Evolutionary conservation across 345 rosid genomes (phyloP).

Genomic region (Salix purpurea): DNA sequence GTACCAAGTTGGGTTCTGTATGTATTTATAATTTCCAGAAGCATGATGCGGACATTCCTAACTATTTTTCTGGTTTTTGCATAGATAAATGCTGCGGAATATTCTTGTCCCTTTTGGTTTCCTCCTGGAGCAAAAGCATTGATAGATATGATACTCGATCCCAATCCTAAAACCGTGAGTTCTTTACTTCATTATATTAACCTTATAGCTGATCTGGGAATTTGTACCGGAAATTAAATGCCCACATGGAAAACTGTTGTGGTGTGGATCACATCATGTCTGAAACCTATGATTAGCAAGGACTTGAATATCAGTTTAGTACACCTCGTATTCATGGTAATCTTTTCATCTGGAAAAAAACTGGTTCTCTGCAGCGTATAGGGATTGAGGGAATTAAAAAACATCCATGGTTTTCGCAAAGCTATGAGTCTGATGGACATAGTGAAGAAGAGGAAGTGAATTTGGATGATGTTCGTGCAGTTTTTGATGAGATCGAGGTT

Average conservation of each 20-base stretch:
- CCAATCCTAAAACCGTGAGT: slow-evolving; percentile 81
- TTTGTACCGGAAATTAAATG: neutral
- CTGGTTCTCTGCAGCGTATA: slow-evolving; percentile 60
- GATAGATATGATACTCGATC: slow-evolving; percentile 68
- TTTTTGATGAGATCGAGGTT: slow-evolving; percentile 84
- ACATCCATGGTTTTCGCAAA: slow-evolving; percentile 62
- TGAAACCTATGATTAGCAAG: neutral
- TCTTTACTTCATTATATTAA: slow-evolving; percentile 16
- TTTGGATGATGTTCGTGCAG: slow-evolving; percentile 74
- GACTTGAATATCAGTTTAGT: neutral
- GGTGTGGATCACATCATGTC: neutral
- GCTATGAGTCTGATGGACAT: slow-evolving; percentile 52
- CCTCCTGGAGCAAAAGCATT: slow-evolving; percentile 61
- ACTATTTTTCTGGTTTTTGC: slow-evolving; percentile 13
- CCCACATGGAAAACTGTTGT: neutral
- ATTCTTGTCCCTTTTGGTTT: slow-evolving; percentile 80
- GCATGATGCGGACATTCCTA: slow-evolving; percentile 14
- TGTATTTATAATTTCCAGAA: neutral
- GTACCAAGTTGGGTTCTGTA: neutral
- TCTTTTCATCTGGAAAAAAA: slow-evolving; percentile 6
- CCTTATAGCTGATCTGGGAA: neutral
- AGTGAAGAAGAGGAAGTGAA: slow-evolving; percentile 56
- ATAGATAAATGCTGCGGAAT: slow-evolving; percentile 77
- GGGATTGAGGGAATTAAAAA: slow-evolving; percentile 52
- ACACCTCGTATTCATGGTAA: neutral